phyloP scores from a whole-genome alignment of 352 stramenopile species.

The Phytophthora hybrid region DNA sequence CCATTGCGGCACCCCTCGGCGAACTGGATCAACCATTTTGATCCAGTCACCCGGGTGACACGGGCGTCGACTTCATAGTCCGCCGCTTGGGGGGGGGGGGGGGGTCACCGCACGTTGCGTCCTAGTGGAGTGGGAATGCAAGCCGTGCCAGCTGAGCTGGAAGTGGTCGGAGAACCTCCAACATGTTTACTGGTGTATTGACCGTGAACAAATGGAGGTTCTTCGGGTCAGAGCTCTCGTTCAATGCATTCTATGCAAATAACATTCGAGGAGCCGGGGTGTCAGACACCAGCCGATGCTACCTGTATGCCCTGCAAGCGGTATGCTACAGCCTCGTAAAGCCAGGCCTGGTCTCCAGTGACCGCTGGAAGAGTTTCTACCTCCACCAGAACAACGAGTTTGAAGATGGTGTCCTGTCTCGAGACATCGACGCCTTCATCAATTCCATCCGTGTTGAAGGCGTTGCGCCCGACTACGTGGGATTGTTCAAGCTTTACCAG shows the following conservation, averaged over 20 bases:
- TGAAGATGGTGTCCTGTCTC: not conserved
- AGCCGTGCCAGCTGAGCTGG: slow-evolving; percentile 5
- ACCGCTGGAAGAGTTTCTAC: slow-evolving; percentile 1
- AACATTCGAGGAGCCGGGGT: not conserved
- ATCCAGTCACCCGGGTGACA: not conserved
- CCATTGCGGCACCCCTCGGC: not conserved
- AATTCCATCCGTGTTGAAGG: slow-evolving; percentile 3
- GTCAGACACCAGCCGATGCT: not conserved
- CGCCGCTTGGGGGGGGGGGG: not conserved
- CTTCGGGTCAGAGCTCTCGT: not conserved
- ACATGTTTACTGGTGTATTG: not conserved
- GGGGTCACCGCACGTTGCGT: slow-evolving; percentile 6
- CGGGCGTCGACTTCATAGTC: not conserved
- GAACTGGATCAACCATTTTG: not conserved
- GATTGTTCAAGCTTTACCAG: slow-evolving; percentile 9
- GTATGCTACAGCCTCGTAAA: not conserved
- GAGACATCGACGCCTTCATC: slow-evolving; percentile 12
- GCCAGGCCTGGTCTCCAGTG: not conserved
- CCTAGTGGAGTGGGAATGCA: not conserved
- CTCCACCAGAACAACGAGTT: not conserved
- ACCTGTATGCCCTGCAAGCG: not conserved
- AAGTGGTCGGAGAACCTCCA: slow-evolving; percentile 4
- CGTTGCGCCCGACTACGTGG: slow-evolving; percentile 1
- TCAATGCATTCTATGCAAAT: not conserved
- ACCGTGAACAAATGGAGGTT: slow-evolving; percentile 9